phyloP scores from a whole-genome alignment of 2,329 filamentous ascomycete species.

The Mariannaea sp. region DNA sequence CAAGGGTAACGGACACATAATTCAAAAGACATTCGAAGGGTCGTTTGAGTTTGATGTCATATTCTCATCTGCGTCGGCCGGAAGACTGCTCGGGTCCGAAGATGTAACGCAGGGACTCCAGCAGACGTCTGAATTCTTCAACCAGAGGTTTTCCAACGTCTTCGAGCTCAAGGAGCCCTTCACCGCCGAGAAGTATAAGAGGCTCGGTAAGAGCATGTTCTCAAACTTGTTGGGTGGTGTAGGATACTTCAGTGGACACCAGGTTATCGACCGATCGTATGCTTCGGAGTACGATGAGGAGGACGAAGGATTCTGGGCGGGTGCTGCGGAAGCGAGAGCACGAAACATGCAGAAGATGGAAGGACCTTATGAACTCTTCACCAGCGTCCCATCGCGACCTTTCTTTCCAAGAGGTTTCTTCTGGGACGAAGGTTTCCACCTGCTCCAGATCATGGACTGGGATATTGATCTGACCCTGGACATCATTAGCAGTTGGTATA shows the following conservation, averaged over 20 bases:
- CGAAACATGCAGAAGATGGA: slow-evolving; percentile 72
- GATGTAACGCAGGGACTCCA: slow-evolving; percentile 74
- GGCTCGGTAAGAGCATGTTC: slow-evolving; percentile 87
- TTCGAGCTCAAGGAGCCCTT: slow-evolving; percentile 76
- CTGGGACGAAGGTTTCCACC: slow-evolving; percentile 98
- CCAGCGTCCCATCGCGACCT: slow-evolving; percentile 86
- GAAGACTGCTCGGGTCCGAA: slow-evolving; percentile 58
- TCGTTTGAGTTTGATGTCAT: slow-evolving; percentile 92
- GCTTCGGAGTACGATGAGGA: slow-evolving; percentile 95
- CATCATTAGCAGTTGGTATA: slow-evolving; percentile 94
- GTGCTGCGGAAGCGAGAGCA: slow-evolving; percentile 77
- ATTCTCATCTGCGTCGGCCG: slow-evolving; percentile 78
- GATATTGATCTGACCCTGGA: slow-evolving; percentile 86
- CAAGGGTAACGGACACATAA: slow-evolving; percentile 78
- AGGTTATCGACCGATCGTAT: slow-evolving; percentile 87
- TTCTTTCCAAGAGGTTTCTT: slow-evolving; percentile 97
- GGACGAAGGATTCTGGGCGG: slow-evolving; percentile 94
- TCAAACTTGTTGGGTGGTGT: slow-evolving; percentile 94
- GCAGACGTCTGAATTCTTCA: slow-evolving; percentile 69
- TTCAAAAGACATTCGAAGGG: slow-evolving; percentile 91
- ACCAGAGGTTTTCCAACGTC: slow-evolving; percentile 72
- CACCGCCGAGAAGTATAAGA: slow-evolving; percentile 69
- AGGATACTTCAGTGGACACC: slow-evolving; percentile 91
- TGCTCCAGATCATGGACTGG: slow-evolving; percentile 91
- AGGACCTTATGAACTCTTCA: slow-evolving; percentile 87